phyloP scores from a whole-genome alignment of 106 monocot species.

The Platanthera zijinensis region DNA sequence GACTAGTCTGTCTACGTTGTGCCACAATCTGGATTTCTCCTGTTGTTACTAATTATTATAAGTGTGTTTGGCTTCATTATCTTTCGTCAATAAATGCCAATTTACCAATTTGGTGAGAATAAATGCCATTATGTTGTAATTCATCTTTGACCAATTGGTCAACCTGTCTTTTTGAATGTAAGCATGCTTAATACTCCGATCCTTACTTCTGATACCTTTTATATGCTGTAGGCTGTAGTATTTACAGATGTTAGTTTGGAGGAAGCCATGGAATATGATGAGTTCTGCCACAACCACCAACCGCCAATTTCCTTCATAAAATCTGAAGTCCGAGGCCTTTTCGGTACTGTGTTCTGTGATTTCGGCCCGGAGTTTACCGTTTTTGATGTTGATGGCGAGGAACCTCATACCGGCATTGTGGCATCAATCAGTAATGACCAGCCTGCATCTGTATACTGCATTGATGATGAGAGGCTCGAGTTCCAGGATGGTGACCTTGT shows the following conservation, averaged over 20 bases:
- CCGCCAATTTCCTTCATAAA: constrained; percentile 13
- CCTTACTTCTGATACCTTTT: neutral
- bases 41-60: neutral
- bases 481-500: constrained; percentile 15
- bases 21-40: neutral
- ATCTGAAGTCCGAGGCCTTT: constrained; percentile 15
- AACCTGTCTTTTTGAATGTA: neutral
- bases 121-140: neutral
- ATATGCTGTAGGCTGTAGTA: constrained; percentile 4
- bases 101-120: neutral
- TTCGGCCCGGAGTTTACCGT: constrained; percentile 13
- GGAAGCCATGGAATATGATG: constrained; percentile 8
- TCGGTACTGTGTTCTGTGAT: constrained; percentile 9
- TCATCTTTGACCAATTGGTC: neutral
- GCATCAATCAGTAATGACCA: constrained; percentile 14
- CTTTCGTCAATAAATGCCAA: neutral
- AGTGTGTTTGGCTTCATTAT: neutral
- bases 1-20: too few species aligned
- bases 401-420: constrained; percentile 11
- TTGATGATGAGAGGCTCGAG: constrained; percentile 15
- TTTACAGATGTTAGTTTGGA: constrained; percentile 13
- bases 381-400: constrained; percentile 10
- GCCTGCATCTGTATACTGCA: constrained; percentile 4
- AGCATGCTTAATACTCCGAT: neutral
- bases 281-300: constrained; percentile 9